These are phyloP conservation scores for Candida yuanshanica DNA, from an alignment of 805 yeast genomes.

Conservation along the genomic window DNA sequence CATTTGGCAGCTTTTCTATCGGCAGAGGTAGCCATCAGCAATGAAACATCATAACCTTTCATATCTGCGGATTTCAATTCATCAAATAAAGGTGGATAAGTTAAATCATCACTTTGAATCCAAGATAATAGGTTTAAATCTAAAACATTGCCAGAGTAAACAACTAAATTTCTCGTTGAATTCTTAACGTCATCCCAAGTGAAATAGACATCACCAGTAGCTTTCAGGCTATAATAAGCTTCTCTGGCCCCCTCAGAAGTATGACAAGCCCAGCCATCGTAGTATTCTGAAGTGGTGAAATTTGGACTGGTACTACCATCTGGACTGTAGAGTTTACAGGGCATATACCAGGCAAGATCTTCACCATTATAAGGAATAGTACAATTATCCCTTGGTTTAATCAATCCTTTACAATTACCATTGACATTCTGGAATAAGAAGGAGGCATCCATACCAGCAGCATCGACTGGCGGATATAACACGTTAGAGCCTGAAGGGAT, in stretches of 20 bases:
- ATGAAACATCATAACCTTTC: conserved; percentile 77
- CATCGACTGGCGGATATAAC: conserved; percentile 78
- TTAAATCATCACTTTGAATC: conserved; percentile 63
- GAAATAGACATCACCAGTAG: conserved; percentile 72
- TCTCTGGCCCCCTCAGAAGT: conserved; percentile 65
- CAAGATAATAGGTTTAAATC: conserved; percentile 75
- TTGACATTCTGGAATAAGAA: conserved; percentile 88
- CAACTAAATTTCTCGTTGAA: conserved; percentile 70
- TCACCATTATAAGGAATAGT: conserved; percentile 65
- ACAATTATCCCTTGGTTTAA: conserved; percentile 62
- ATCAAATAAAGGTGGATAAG: conserved; percentile 69
- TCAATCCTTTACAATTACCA: conserved; percentile 78
- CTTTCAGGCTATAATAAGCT: conserved; percentile 54
- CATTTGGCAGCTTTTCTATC: conserved; percentile 76
- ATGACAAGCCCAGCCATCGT: conserved; percentile 89
- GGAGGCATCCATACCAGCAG: conserved; percentile 84
- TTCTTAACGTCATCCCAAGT: conserved; percentile 84
- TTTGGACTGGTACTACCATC: conserved; percentile 72
- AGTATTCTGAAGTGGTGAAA: conserved; percentile 49
- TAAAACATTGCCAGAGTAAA: conserved; percentile 83
- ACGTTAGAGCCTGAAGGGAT: conserved; percentile 63
- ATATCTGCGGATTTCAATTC: conserved; percentile 49
- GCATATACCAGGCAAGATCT: conserved; percentile 91
- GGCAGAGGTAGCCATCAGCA: conserved; percentile 57
- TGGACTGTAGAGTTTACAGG: conserved; percentile 66